Base-by-base conservation (phyloP, 805 yeast species). In the Candida maltosa region DNA sequence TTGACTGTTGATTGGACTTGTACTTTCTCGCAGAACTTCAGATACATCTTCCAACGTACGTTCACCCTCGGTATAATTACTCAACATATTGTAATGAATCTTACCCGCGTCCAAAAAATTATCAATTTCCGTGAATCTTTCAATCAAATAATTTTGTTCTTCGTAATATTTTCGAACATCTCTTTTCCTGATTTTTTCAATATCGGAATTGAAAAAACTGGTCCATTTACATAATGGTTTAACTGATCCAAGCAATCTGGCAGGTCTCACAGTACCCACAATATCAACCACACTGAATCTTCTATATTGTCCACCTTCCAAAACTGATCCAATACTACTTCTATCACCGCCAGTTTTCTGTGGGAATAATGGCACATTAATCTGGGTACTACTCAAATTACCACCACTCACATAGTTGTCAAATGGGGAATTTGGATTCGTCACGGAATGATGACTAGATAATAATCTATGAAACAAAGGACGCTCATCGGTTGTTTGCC, bases 31-130 rank as follows among this genome's bases (percentile, higher is more conserved):
- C n/a, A n/a, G n/a, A 27, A 34, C 31, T 30, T 30, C 41, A 2
- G 29, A 28, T 19, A 30, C 24, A 6, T 33, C 26, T 11, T 32
- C 26, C 16, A 38, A 25, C 15, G 16, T 20, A 12, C 25, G 11
- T 16, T 16, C 12, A 9, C 28, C 17, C 28, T 63, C 68, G 20
- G 61, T 65, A 47, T 84, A 83, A 33, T 73, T 77, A 30, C 74
- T 65, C 34, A 85, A 67, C 79, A 84, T 79, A 29, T 73, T 65
- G 40, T 71, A 69, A 44, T 80, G 84, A 38, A 84, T 70, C 31
- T 57, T 54, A 1, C 88, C 88, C 4, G 86, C 75, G 49, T 83
- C 93, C 30, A 84, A 63, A 34, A 83, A 61, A 33, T 65, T 62
- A 51, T 84, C 94, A 17, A 84, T 76, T 39, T 75, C 82, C 24